Base-by-base conservation (phyloP, 345 rosid genomes). In the Aquilaria yunnanensis region DNA sequence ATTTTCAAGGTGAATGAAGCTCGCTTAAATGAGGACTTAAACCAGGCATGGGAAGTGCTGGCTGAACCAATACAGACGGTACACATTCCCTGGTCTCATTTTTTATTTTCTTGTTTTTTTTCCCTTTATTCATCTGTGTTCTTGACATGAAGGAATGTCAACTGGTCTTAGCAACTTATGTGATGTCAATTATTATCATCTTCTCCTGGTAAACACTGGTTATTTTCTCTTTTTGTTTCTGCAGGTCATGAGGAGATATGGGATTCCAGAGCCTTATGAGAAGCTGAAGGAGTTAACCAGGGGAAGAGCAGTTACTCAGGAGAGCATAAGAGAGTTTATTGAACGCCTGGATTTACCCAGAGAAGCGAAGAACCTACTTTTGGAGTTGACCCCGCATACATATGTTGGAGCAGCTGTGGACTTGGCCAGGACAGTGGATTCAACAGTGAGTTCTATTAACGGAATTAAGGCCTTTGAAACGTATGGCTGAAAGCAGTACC, bases 11-110 rank as follows among this genome's bases (percentile, higher is more conserved):
- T 95, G 12, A 95, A 91, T 61, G 90, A 81, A 79, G 83, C 87
- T 70, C 70, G 83, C 57, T 68, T 95, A 66, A 79, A 70, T 23
- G 93, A 85, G 69, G 96, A 95, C 79, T 75, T 91, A 87, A 76
- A 91, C 80, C 75, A 84, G 16, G 72, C 85, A 43, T 91, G 97
- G 96, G 96, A 94, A 81, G 90, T 94, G 72, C 99, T 95, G 50
- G 97, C 97, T 46, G 99, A 95, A 72, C 96, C 96, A 23, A 84
- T 91, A 60, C 97, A 91, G 67, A 95, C 96, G 58, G 97, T 94
- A 84, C 53, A 77, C 61, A 37, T 64, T 73, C 62, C 51, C 54
- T n/a, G 45, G 29, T 32, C 58, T 72, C 49, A 12, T 47, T 2
- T 55, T 23, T 37, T 37, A 37, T 3, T 5, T 37, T 31, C 12